These are phyloP conservation scores for Ophiostoma pallidulum DNA, from an alignment of 2,329 filamentous ascomycete species.

Conservation along the genomic window DNA sequence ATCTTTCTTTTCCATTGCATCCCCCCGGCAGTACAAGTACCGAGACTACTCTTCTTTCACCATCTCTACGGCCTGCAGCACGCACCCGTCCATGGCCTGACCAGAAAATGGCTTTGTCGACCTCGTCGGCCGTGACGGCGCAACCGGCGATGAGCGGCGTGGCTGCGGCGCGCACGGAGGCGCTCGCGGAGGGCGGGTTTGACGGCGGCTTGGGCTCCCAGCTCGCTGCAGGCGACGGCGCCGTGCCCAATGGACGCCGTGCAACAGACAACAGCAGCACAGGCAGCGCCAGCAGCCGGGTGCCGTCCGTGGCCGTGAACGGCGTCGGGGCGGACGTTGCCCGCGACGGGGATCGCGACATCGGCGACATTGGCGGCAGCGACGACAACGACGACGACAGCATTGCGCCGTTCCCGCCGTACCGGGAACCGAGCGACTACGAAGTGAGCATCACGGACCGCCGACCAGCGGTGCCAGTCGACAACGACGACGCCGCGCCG, in stretches of 20 bases:
- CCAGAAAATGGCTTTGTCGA: constrained; percentile 6
- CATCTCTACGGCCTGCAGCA: too few species aligned
- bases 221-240: too few species aligned
- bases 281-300: too few species aligned
- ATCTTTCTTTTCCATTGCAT: too few species aligned
- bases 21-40: too few species aligned
- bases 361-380: background rate
- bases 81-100: constrained; percentile 3
- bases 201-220: background rate
- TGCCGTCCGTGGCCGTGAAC: too few species aligned
- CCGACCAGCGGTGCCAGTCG: background rate
- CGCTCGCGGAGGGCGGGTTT: background rate
- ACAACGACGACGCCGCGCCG: background rate
- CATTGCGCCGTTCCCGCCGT: constrained; percentile 7
- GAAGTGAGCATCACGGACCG: too few species aligned
- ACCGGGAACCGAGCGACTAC: constrained; percentile 6
- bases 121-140: background rate
- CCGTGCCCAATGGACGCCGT: background rate
- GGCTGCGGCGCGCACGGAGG: background rate
- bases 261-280: background rate
- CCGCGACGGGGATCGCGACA: background rate
- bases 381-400: constrained; percentile 2
- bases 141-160: background rate
- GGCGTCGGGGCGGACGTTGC: background rate
- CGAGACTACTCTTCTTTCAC: too few species aligned